phyloP scores from a whole-genome alignment of 2,329 filamentous ascomycete genomes.

The Hawksworthiomyces lignivorus region DNA sequence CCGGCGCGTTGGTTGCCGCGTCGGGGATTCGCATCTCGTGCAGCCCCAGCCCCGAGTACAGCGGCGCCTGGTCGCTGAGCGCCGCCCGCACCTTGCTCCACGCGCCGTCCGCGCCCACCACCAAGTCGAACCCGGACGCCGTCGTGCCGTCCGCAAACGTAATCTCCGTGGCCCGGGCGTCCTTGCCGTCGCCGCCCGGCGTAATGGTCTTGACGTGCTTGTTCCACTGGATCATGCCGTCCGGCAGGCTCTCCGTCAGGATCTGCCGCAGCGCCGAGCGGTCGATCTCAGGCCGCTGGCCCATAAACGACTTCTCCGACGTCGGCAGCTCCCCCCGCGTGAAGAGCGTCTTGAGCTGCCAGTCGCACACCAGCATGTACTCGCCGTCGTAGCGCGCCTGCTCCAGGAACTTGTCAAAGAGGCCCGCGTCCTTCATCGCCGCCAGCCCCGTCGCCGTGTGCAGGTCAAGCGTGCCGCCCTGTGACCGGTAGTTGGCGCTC shows the following conservation, averaged over 20 bases:
- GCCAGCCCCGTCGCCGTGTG: slow-evolving; percentile 43
- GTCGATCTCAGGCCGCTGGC: slow-evolving; percentile 46
- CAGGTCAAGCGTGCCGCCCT: slow-evolving; percentile 48
- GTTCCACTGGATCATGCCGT: slow-evolving; percentile 38
- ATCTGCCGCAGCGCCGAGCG: slow-evolving; percentile 35
- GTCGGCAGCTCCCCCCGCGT: slow-evolving; percentile 24
- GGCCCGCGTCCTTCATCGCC: slow-evolving; percentile 40
- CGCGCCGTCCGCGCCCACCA: slow-evolving; percentile 28
- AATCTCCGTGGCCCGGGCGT: slow-evolving; percentile 27
- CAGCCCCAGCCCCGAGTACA: slow-evolving; percentile 37
- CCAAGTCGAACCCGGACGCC: slow-evolving; percentile 29
- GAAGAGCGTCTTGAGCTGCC: slow-evolving; percentile 28
- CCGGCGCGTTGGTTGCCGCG: slow-evolving; percentile 32
- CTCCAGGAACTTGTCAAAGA: slow-evolving; percentile 43
- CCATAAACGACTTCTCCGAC: slow-evolving; percentile 3
- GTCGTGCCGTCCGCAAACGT: slow-evolving; percentile 29
- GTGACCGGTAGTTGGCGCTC: slow-evolving; percentile 34
- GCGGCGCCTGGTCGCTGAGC: slow-evolving; percentile 31
- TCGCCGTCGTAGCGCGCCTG: slow-evolving; percentile 46
- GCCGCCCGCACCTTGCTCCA: slow-evolving; percentile 29
- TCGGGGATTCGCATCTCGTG: slow-evolving; percentile 35
- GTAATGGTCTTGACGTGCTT: slow-evolving; percentile 33
- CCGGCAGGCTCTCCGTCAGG: slow-evolving; percentile 36
- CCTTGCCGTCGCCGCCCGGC: slow-evolving; percentile 12
- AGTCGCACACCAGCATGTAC: slow-evolving; percentile 38